phyloP scores from a whole-genome alignment of 2,329 filamentous ascomycete species.

The Emmonsiellopsis sp. region DNA sequence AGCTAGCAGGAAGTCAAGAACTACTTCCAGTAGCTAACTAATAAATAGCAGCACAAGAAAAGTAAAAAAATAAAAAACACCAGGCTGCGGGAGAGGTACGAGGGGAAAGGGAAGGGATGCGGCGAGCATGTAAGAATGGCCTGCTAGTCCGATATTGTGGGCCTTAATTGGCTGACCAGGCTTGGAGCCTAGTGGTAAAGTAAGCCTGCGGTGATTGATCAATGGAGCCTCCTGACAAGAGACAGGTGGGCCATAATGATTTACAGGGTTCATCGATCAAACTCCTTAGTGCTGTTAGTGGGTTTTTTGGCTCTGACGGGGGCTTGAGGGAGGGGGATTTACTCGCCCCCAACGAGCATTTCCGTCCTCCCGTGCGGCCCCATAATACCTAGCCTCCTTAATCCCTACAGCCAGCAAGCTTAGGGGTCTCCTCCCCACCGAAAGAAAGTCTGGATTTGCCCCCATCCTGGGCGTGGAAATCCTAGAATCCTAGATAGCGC shows the following conservation, averaged over 20 bases:
- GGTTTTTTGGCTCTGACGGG: neutral
- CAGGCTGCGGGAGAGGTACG: constrained; percentile 1
- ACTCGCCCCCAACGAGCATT: neutral
- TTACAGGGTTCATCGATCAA: constrained; percentile 5
- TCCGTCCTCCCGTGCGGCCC: neutral
- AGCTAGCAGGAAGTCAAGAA: neutral
- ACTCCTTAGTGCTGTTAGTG: neutral
- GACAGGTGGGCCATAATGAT: neutral
- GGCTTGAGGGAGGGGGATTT: neutral
- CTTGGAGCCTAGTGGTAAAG: constrained; percentile 4
- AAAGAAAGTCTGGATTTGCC: neutral
- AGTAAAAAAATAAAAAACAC: neutral
- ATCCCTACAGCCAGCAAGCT: neutral
- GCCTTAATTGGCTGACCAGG: neutral
- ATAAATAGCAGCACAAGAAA: constrained; percentile 3
- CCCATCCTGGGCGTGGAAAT: neutral
- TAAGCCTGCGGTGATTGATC: neutral
- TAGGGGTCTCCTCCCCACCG: neutral
- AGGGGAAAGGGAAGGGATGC: neutral
- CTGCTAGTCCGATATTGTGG: neutral
- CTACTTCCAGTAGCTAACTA: neutral
- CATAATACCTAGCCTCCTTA: neutral
- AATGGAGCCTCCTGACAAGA: neutral
- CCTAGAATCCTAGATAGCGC: neutral
- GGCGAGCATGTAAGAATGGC: neutral